Base-by-base conservation (phyloP, 176 grass and related monocot species). In the Aechmea fasciata region DNA sequence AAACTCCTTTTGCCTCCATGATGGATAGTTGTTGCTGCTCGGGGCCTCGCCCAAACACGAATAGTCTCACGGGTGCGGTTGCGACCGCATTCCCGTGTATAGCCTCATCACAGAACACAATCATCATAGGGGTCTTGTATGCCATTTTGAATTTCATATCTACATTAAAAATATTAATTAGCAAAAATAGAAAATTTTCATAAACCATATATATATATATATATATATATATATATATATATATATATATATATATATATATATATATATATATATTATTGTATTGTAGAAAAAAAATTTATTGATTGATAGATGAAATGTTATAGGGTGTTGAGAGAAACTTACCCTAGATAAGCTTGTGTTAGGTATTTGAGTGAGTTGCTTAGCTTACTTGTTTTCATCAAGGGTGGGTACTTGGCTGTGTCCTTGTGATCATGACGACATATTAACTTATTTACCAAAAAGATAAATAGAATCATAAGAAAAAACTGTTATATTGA, bases 351-450 rank as follows among this genome's bases (percentile, higher is more conserved):
- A 74, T 96, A 91, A 24, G 92, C 83, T 74, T 88, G 88, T 70
- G 92, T 66, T 20, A 96, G 85, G 73, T 96, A 91, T 78, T 88
- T 96, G 4, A 91, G 75, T 15, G 88, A 78, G 73, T 96, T 96
- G 54, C 80, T 91, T 70, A 96, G 83, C 85, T 91, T 96, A 88
- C 83, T 96, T 11, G 92, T 96, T 79, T 91, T 96, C 92, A 88
- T 91, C 83, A 96, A 64, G 41, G 85, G 92, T 33, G 92, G 88
- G 80, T 96, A 96, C 8, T 79, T 86, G 19, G 83, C 85, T 52
- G 79, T 91, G 50, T 96, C 92, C 70, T 88, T 96, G 63, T 50
- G 61, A 25, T 20, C 25, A 74, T 62, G n/a, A n/a, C n/a, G n/a
- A n/a, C n/a, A n/a, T n/a, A n/a, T n/a, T n/a, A n/a, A n/a, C n/a